Evolutionary conservation across 2,329 filamentous ascomycete species (phyloP), one percentile per base, ranked within the genome.

Genomic region (Ampelomyces quisqualis): DNA sequence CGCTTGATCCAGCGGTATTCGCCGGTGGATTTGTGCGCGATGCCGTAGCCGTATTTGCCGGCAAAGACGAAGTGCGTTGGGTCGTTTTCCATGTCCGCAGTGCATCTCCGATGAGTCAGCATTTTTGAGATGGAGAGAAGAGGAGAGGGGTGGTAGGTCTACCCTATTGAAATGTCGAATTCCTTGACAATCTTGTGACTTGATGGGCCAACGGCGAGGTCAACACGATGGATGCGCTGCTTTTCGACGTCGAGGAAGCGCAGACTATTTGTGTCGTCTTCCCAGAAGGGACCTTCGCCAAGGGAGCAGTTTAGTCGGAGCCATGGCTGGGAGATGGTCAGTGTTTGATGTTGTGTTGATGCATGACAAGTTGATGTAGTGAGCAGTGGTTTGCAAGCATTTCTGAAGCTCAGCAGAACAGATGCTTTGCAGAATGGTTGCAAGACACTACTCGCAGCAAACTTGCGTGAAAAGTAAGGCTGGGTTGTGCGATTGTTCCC

Each of bases 161-260:
- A 76, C 73, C 78, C 77, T 49, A 84, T 74, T 19, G 77, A 74
- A 48, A 73, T 72, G 32, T 75, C 72, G 7, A 86, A 84, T 50
- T 81, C 75, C 35, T 61, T 61, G 45, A 86, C 66, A 38, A 73
- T 64, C 50, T 68, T 70, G 62, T 78, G 64, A 24, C 85, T 87
- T 4, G 71, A 70, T 11, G 80, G 79, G 0, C 84, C 86, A 44
- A 78, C 72, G 33, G 68, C 63, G 17, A 94, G 73, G 56, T 88
- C 78, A 45, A 93, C 77, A 33, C 78, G 77, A 71, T 93, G 85
- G 31, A 95, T 63, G 47, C 82, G 81, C 63, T 86, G 79, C 63
- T 85, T 81, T 67, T 84, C 85, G 69, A 95, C 90, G 69, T 96
- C 90, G 47, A 90, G 81, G 65, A 89, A 90, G 50, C 87, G 85